These are phyloP conservation scores for Paxillus rubicundulus DNA, from an alignment of 768 basidiomycete genomes.

Conservation along the genomic window DNA sequence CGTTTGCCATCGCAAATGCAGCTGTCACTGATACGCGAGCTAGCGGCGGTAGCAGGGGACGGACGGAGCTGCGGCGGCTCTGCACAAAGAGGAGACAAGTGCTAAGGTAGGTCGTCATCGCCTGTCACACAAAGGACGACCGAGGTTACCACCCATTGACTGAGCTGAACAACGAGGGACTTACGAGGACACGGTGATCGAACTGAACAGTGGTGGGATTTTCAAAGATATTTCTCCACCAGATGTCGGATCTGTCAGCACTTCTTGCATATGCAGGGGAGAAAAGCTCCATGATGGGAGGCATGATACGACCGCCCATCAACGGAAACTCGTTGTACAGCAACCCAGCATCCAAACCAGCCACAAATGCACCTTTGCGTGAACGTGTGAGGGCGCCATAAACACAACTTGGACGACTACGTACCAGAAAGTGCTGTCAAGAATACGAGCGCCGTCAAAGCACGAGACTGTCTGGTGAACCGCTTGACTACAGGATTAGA, in stretches of 20 bases:
- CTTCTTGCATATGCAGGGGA: conserved; percentile 70
- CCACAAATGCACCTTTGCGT: conserved; percentile 87
- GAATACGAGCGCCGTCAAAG: conserved; percentile 76
- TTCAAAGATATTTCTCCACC: conserved; percentile 96
- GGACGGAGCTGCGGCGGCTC: conserved; percentile 49
- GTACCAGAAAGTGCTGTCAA: conserved; percentile 89
- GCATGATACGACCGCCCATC: conserved; percentile 87
- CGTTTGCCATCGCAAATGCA: conserved; percentile 77
- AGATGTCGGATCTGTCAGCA: conserved; percentile 69
- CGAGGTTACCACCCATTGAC: neutral
- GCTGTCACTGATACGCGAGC: conserved; percentile 51
- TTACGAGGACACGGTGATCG: conserved; percentile 87
- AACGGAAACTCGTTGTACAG: conserved; percentile 98
- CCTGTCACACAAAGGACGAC: conserved; percentile 43
- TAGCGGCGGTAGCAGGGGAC: conserved; percentile 55
- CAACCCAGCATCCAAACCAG: conserved; percentile 93
- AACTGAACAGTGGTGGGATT: conserved; percentile 99
- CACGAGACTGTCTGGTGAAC: conserved; percentile 59
- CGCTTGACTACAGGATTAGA: conserved; percentile 53
- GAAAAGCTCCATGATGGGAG: conserved; percentile 81
- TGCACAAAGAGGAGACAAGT: conserved; percentile 62
- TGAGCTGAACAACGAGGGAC: conserved; percentile 27
- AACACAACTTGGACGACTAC: conserved; percentile 11
- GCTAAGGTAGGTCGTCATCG: conserved; percentile 77
- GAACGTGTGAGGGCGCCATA: neutral